Evolutionary conservation across 1,139 yeast species (phyloP).

Genomic region (Meyerozyma carpophila): DNA sequence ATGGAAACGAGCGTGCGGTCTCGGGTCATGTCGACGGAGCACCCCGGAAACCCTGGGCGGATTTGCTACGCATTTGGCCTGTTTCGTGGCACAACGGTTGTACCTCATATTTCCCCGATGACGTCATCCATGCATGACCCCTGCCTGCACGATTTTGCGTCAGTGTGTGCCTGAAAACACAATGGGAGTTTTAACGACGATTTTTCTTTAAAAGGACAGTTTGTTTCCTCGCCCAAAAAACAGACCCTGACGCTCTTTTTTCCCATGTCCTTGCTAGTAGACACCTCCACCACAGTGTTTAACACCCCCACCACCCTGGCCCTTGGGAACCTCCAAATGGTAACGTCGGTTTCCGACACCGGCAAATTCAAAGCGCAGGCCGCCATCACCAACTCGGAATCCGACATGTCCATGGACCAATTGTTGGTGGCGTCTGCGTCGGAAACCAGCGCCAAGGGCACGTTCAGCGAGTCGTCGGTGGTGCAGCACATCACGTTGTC

Average conservation of each 20-base stretch:
- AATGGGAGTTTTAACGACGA: neutral
- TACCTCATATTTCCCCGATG: neutral
- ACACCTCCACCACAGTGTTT: neutral
- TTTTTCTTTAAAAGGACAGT: neutral
- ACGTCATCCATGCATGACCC: slow-evolving; percentile 1
- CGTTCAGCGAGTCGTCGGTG: neutral
- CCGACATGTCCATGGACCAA: neutral
- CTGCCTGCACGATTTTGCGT: neutral
- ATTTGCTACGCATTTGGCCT: neutral
- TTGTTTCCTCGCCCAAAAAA: neutral
- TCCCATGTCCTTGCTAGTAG: neutral
- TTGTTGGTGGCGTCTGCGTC: neutral
- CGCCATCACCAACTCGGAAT: neutral
- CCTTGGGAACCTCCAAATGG: neutral
- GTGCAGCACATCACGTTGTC: neutral
- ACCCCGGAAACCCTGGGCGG: neutral
- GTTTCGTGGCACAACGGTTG: neutral
- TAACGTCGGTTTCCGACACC: neutral
- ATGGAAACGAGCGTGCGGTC: too few relatives aligned
- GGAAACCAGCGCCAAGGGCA: neutral
- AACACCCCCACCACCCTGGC: neutral
- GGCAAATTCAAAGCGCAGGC: neutral
- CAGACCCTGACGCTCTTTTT: neutral
- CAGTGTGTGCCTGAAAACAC: neutral
- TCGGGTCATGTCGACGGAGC: too few relatives aligned